phyloP scores from a whole-genome alignment of 2,329 filamentous ascomycete species.

The Cordyceps javanica region DNA sequence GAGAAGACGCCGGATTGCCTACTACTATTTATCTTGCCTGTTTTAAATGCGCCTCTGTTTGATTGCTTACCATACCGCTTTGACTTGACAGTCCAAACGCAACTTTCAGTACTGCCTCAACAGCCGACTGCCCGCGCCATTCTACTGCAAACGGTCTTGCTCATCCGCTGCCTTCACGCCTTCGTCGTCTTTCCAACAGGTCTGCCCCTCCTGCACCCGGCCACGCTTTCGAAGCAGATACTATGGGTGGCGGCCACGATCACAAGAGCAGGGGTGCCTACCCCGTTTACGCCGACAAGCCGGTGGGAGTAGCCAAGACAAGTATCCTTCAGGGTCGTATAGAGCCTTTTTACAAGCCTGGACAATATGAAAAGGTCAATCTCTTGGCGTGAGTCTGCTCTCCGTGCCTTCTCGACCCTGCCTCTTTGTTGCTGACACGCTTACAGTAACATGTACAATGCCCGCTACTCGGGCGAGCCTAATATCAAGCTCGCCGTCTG shows the following conservation, averaged over 20 bases:
- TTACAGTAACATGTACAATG: slow-evolving; percentile 34
- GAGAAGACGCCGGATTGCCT: neutral
- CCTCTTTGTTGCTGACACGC: slow-evolving; percentile 15
- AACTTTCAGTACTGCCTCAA: neutral
- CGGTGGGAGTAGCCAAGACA: slow-evolving; percentile 72
- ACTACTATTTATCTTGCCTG: neutral
- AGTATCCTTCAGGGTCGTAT: slow-evolving; percentile 82
- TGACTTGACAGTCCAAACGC: slow-evolving; percentile 11
- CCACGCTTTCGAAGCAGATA: slow-evolving; percentile 24
- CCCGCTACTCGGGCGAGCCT: slow-evolving; percentile 54
- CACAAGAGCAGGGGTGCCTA: slow-evolving; percentile 43
- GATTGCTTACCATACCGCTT: neutral
- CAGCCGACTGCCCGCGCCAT: slow-evolving; percentile 13
- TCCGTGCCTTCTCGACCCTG: neutral
- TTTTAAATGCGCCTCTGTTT: neutral
- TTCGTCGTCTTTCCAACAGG: slow-evolving; percentile 29
- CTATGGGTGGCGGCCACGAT: slow-evolving; percentile 47
- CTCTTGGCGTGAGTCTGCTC: slow-evolving; percentile 55
- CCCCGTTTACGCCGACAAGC: slow-evolving; percentile 44
- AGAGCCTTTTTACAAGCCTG: slow-evolving; percentile 68
- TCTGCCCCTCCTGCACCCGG: slow-evolving; percentile 32
- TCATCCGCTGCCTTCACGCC: slow-evolving; percentile 17
- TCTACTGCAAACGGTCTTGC: slow-evolving; percentile 6
- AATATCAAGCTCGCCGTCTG: slow-evolving; percentile 83
- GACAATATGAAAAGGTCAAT: slow-evolving; percentile 73